Evolutionary conservation across 2,329 filamentous ascomycete genomes (phyloP).

Genomic region (Coniochaeta sp.): DNA sequence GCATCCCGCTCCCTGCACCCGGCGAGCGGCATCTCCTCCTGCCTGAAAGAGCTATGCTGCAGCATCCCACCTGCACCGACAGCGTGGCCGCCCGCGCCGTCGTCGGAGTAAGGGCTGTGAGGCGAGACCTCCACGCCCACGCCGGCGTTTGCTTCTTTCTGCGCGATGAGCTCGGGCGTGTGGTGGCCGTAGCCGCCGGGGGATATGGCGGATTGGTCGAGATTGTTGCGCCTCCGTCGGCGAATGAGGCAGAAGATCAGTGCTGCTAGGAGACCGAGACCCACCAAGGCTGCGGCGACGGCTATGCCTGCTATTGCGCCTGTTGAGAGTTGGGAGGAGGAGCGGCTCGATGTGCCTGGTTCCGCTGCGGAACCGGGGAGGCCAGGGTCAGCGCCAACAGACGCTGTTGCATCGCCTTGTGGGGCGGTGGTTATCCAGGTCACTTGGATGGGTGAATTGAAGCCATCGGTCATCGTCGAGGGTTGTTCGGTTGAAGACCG

Average conservation of each 20-base stretch:
- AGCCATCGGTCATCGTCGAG: too few relatives aligned
- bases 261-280: conserved; percentile 29
- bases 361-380: too few relatives aligned
- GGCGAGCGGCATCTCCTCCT: conserved; percentile 18
- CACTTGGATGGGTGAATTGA: too few relatives aligned
- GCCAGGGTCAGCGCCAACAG: too few relatives aligned
- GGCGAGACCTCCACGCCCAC: conserved; percentile 28
- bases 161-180: conserved; percentile 32
- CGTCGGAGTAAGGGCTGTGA: conserved; percentile 37
- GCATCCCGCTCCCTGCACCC: too few relatives aligned
- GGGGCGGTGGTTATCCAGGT: too few relatives aligned
- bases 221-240: conserved; percentile 25
- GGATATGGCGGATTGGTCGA: background rate
- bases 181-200: conserved; percentile 15
- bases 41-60: conserved; percentile 10
- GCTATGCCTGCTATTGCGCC: conserved; percentile 42
- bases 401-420: too few relatives aligned
- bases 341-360: background rate
- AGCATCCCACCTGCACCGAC: background rate
- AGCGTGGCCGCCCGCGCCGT: conserved; percentile 16
- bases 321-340: conserved; percentile 24
- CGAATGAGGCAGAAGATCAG: conserved; percentile 37
- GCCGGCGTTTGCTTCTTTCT: conserved; percentile 35
- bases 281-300: conserved; percentile 30
- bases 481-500: too few relatives aligned